Percentiles rank a stretch among this genome's conserved stretches.
phyloP scores from a whole-genome alignment of 1,284 basidiomycete species.

The Porodaedalea pini region DNA sequence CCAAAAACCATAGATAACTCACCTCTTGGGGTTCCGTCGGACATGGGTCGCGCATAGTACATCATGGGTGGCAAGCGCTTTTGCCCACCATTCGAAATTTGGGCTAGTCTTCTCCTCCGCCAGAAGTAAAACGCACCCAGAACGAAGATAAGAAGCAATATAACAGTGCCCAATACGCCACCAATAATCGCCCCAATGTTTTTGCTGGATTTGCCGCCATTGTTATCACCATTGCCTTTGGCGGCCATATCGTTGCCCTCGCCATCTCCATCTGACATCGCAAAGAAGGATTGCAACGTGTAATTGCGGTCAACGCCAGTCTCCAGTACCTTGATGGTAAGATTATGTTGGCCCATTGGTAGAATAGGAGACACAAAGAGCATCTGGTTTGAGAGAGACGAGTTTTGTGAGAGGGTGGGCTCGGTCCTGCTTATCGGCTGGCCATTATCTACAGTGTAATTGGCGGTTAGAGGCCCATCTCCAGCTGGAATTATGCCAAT shows the following conservation, averaged over 20 bases:
- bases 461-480: conserved; percentile 7
- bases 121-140: background rate
- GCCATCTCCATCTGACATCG: background rate
- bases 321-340: conserved; percentile 3
- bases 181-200: conserved; percentile 12
- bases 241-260: background rate
- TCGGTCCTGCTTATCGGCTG: background rate
- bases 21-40: background rate
- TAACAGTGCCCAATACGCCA: conserved; percentile 8
- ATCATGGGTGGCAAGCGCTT: conserved; percentile 1
- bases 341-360: background rate
- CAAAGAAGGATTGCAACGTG: conserved; percentile 1
- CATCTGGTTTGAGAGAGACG: background rate
- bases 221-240: background rate
- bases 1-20: background rate
- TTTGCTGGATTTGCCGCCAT: background rate
- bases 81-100: background rate
- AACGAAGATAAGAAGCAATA: background rate
- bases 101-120: background rate
- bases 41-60: conserved; percentile 6
- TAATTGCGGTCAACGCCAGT: conserved; percentile 6
- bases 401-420: background rate
- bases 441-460: conserved; percentile 17
- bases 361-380: conserved; percentile 6
- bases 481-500: conserved; percentile 9